phyloP scores from a whole-genome alignment of 1,284 basidiomycete genomes.

The Heliocybe sulcata region DNA sequence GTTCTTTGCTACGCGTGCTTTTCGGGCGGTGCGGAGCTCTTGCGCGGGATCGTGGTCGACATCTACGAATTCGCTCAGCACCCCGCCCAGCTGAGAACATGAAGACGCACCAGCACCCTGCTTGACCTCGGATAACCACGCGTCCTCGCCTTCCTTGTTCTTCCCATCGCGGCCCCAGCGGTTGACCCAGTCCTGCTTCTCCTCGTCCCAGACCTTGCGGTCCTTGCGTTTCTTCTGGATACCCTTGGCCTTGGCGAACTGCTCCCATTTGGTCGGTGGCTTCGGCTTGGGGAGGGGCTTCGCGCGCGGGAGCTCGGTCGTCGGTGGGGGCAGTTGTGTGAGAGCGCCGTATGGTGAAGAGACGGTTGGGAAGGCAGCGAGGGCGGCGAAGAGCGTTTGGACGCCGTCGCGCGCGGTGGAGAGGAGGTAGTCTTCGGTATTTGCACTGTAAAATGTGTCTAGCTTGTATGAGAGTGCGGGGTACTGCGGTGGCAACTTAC shows the following conservation, averaged over 20 bases:
- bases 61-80: constrained; percentile 29
- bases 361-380: constrained; percentile 80
- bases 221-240: constrained; percentile 81
- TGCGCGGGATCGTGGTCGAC: constrained; percentile 77
- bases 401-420: constrained; percentile 81
- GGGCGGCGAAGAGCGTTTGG: constrained; percentile 73
- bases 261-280: constrained; percentile 94
- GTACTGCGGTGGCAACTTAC: constrained; percentile 34
- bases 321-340: constrained; percentile 74
- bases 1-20: constrained; percentile 81
- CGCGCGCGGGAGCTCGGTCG: constrained; percentile 76
- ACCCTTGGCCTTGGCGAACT: constrained; percentile 91
- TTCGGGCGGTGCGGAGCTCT: constrained; percentile 70
- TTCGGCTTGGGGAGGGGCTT: constrained; percentile 94
- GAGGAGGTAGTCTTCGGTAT: constrained; percentile 78
- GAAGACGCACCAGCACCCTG: constrained; percentile 67
- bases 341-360: constrained; percentile 80
- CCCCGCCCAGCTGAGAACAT: constrained; percentile 2
- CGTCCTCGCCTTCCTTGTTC: constrained; percentile 84
- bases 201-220: constrained; percentile 90
- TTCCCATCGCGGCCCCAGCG: constrained; percentile 91
- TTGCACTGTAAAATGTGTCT: constrained; percentile 35
- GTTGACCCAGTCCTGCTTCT: constrained; percentile 88
- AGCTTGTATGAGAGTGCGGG: not conserved
- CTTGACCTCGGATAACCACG: constrained; percentile 93